Evolutionary conservation across 1,139 yeast species (phyloP).

Genomic region (Diutina neorugosa): DNA sequence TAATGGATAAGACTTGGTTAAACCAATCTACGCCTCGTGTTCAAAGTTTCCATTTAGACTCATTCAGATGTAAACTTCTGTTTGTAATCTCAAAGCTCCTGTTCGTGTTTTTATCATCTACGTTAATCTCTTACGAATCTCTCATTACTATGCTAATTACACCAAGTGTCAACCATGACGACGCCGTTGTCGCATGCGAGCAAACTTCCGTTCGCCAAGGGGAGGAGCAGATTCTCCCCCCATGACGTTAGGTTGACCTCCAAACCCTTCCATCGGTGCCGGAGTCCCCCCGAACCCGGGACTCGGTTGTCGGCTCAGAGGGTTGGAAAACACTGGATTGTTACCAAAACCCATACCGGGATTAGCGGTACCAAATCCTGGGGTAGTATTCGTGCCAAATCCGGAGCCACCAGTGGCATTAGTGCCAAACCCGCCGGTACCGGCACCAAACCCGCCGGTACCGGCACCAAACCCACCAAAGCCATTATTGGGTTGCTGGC

Average conservation of each 20-base stretch:
- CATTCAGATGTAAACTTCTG: no score
- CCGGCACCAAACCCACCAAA: neutral
- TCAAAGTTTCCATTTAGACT: no score
- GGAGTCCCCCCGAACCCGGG: conserved; percentile 1
- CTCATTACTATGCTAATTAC: neutral
- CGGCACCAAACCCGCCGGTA: no score
- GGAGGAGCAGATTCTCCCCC: neutral
- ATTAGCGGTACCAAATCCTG: neutral
- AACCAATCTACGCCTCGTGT: no score
- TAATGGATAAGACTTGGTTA: no score
- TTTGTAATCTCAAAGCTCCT: no score
- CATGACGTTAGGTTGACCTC: neutral
- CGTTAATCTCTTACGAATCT: neutral
- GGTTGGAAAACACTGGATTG: neutral
- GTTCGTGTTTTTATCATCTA: no score
- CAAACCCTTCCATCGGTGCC: neutral
- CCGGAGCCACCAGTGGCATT: no score
- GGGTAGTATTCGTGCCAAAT: neutral
- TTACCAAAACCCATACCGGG: neutral
- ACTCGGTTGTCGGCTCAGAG: neutral
- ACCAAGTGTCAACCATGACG: neutral
- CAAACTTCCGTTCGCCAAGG: neutral
- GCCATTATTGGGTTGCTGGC: neutral
- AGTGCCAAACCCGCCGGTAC: no score
- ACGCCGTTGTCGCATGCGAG: neutral